Base-by-base conservation (phyloP, 257 asterid genomes). In the Salvia rosmarinus region DNA sequence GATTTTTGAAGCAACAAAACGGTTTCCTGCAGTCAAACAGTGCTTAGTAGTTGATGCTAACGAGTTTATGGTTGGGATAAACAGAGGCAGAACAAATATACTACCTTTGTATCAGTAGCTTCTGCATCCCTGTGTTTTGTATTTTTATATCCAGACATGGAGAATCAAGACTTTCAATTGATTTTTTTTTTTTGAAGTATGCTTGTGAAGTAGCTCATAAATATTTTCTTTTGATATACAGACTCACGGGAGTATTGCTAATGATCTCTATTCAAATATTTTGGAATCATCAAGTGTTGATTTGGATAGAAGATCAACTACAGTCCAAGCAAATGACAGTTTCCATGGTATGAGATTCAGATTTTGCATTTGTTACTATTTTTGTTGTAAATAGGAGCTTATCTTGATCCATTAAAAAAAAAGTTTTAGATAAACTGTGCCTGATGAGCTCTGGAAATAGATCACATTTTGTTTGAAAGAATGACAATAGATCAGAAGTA, bases 181-280 rank as follows among this genome's bases (percentile, higher is more conserved):
- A 11, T 60, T 60, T 32, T 2, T 58, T 59, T 11, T n/a, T 43
- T 1, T 57, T 28, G 68, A 30, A 35, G 60, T 44, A 23, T 71
- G 74, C 59, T 60, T 35, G 8, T 43, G 39, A 28, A 43, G 57
- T 21, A 50, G 67, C 56, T 63, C 14, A n/a, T 69, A 19, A 28
- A 57, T 57, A 11, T 67, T 16, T 64, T 64, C 49, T 12, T 6
- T 42, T 64, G 7, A n/a, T 75, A 3, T 50, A 46, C 80, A 75
- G 84, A 67, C 72, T 75, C 76, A 81, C 60, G 85, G 87, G 66
- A 85, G 77, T 68, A 81, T 87, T 40, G 85, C 85, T 28, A 67
- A 68, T 59, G 89, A 88, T 9, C 89, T 88, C 56, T 88, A 84
- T 74, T 77, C 83, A 20, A 77, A 71, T 28, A 71, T 74, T 61